phyloP scores from a whole-genome alignment of 2,329 filamentous ascomycete genomes.

The Magnaporthiopsis incrustans region DNA sequence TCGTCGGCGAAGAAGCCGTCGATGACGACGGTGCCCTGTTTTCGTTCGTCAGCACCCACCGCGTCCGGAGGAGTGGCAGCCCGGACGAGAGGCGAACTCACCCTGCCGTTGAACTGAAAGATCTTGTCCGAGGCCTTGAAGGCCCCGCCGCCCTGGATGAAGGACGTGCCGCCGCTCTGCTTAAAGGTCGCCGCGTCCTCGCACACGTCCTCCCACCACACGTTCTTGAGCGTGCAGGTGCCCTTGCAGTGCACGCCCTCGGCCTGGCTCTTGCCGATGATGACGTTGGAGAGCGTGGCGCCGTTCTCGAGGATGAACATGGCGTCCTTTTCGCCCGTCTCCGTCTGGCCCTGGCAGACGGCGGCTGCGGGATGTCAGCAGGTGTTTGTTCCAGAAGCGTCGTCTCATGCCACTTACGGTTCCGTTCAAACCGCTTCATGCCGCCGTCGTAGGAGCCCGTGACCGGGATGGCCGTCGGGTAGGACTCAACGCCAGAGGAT shows the following conservation, averaged over 20 bases:
- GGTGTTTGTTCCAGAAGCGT: too few relatives aligned
- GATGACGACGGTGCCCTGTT: slow-evolving; percentile 22
- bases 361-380: not conserved
- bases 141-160: slow-evolving; percentile 29
- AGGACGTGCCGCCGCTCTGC: slow-evolving; percentile 27
- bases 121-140: slow-evolving; percentile 28
- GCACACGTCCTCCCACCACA: slow-evolving; percentile 27
- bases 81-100: not conserved
- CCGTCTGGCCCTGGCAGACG: slow-evolving; percentile 13
- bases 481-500: slow-evolving; percentile 6
- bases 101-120: slow-evolving; percentile 28
- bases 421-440: slow-evolving; percentile 8
- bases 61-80: too few relatives aligned
- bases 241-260: slow-evolving; percentile 42
- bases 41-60: not conserved
- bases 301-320: slow-evolving; percentile 43
- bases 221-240: slow-evolving; percentile 29
- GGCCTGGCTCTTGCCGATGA: slow-evolving; percentile 39
- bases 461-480: slow-evolving; percentile 9
- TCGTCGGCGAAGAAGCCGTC: slow-evolving; percentile 34
- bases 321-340: slow-evolving; percentile 26
- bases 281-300: slow-evolving; percentile 41
- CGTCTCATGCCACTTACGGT: slow-evolving; percentile 1
- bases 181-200: slow-evolving; percentile 29
- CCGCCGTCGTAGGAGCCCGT: slow-evolving; percentile 7